Evolutionary conservation across 2,329 filamentous ascomycete species (phyloP).

Genomic region (Colletotrichum sp.): DNA sequence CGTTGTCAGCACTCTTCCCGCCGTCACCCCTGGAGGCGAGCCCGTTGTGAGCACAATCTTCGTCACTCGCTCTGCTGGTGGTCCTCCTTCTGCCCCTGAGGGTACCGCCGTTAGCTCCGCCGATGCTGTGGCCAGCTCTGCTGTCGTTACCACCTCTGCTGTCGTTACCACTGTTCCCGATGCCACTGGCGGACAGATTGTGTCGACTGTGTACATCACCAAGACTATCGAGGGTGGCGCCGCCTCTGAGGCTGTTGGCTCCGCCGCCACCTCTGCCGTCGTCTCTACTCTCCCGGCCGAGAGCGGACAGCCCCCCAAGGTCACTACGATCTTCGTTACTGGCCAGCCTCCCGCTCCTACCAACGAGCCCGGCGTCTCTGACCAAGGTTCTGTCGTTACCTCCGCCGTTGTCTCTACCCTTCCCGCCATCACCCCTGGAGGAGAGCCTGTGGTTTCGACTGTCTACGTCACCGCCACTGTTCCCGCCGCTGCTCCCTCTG

Average conservation of each 20-base stretch:
- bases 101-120: background rate
- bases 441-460: background rate
- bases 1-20: background rate
- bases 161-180: slow-evolving; percentile 3
- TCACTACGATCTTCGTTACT: slow-evolving; percentile 3
- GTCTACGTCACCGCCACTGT: background rate
- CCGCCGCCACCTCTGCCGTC: background rate
- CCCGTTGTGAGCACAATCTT: background rate
- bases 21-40: background rate
- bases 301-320: background rate
- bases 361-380: background rate
- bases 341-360: background rate
- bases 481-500: background rate
- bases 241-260: background rate
- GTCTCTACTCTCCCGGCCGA: slow-evolving; percentile 4
- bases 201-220: slow-evolving; percentile 2
- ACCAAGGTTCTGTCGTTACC: background rate
- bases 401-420: background rate
- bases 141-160: background rate
- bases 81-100: background rate
- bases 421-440: background rate
- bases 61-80: background rate
- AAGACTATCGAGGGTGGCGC: background rate
- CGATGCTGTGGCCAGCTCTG: background rate
- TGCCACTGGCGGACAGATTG: background rate